Conservation (phyloP, 2,329 filamentous ascomycete genomes). For the Aspergillus awamori region DNA sequence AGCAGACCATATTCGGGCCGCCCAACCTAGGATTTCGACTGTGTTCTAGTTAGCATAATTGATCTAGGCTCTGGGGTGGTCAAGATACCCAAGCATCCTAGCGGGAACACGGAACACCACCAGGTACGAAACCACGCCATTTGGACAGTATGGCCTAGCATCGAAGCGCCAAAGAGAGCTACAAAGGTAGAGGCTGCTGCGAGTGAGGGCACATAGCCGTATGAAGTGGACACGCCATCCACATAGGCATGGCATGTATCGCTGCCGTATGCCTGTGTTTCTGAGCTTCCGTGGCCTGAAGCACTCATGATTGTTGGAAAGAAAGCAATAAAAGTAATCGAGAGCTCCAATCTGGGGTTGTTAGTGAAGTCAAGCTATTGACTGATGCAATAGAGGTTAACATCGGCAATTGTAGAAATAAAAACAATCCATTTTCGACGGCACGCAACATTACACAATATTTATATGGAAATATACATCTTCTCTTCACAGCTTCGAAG, state of each 20-base stretch:
- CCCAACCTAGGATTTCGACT: neutral
- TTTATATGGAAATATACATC: neutral
- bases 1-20: neutral
- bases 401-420: neutral
- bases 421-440: neutral
- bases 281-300: neutral
- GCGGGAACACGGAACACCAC: neutral
- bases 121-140: neutral
- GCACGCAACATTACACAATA: neutral
- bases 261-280: neutral
- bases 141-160: neutral
- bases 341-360: neutral
- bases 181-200: neutral
- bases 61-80: neutral
- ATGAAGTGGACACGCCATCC: neutral
- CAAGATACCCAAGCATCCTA: neutral
- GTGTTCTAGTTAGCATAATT: neutral
- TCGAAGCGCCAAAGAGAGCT: neutral
- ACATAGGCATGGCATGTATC: conserved; percentile 1
- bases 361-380: neutral
- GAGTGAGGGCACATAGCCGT: neutral
- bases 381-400: neutral
- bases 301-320: neutral
- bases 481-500: neutral
- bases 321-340: neutral